Percentiles rank a stretch among this genome's conserved stretches.
Conservation (phyloP, 2,329 filamentous ascomycete genomes). For the Colletotrichum sp. region DNA sequence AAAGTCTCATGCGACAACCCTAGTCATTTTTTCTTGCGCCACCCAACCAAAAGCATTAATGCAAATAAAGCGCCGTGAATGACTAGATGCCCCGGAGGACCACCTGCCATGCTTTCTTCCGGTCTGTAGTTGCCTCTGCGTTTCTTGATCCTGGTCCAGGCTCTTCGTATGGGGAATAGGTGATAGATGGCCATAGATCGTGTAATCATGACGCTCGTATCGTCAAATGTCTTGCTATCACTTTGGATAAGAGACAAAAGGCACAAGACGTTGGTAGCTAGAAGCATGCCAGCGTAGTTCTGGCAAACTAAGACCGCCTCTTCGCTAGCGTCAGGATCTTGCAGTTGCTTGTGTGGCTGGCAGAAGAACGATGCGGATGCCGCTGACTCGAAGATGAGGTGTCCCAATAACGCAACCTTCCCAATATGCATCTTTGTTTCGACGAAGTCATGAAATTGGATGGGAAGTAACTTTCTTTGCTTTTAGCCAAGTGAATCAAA, state of each 20-base stretch:
- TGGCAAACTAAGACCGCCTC: conserved; percentile 3
- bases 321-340: background rate
- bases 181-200: background rate
- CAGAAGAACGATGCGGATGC: background rate
- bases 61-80: background rate
- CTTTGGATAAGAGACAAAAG: background rate
- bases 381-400: background rate
- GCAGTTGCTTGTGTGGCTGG: background rate
- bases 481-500: background rate
- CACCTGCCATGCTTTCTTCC: background rate
- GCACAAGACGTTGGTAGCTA: background rate
- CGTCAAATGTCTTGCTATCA: background rate
- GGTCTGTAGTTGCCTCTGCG: background rate
- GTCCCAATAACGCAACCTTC: background rate
- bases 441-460: background rate
- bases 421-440: background rate
- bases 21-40: background rate
- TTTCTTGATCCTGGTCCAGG: background rate
- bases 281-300: conserved; percentile 1
- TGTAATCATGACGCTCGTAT: background rate
- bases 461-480: background rate
- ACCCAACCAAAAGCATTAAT: background rate
- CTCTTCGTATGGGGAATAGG: background rate
- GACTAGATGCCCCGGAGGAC: background rate
- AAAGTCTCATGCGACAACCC: background rate